These are phyloP conservation scores for Aureobasidium uvarum DNA, from an alignment of 2,329 filamentous ascomycete genomes.

Conservation along the genomic window DNA sequence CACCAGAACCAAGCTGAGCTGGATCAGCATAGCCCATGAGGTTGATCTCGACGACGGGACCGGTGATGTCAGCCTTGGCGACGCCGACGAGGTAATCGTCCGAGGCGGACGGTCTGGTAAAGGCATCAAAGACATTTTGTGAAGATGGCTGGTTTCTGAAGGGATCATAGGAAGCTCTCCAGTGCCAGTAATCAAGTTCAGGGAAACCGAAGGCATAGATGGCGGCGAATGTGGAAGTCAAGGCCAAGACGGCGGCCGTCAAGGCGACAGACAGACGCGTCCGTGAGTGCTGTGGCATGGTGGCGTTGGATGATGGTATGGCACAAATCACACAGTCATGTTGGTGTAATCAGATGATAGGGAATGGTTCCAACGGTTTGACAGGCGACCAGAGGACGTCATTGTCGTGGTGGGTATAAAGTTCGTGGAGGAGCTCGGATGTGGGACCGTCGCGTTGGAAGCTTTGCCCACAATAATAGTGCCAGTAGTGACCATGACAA, in stretches of 20 bases:
- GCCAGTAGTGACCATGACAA: slow-evolving; percentile 18
- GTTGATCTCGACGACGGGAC: slow-evolving; percentile 84
- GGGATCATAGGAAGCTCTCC: slow-evolving; percentile 28
- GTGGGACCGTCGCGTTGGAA: not conserved
- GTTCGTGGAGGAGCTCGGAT: not conserved
- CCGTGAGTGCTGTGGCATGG: slow-evolving; percentile 3
- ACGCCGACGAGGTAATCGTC: slow-evolving; percentile 63
- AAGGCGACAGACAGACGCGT: slow-evolving; percentile 40
- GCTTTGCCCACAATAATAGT: not conserved
- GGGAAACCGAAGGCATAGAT: slow-evolving; percentile 40
- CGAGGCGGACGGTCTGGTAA: slow-evolving; percentile 33
- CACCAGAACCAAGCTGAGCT: slow-evolving; percentile 75
- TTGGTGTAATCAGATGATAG: not conserved
- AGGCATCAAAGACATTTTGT: slow-evolving; percentile 1
- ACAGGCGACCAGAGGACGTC: not conserved
- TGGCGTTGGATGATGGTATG: slow-evolving; percentile 5
- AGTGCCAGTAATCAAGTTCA: slow-evolving; percentile 41
- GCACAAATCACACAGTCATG: not conserved
- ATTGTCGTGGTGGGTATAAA: not conserved
- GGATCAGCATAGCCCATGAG: slow-evolving; percentile 89
- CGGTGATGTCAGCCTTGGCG: slow-evolving; percentile 71
- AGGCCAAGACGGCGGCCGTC: slow-evolving; percentile 38
- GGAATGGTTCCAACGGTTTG: not conserved
- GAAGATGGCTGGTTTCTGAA: slow-evolving; percentile 2
- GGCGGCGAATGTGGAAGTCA: slow-evolving; percentile 40